Base-by-base conservation (phyloP, 2,329 filamentous ascomycete species). In the Trichoderma sp. region DNA sequence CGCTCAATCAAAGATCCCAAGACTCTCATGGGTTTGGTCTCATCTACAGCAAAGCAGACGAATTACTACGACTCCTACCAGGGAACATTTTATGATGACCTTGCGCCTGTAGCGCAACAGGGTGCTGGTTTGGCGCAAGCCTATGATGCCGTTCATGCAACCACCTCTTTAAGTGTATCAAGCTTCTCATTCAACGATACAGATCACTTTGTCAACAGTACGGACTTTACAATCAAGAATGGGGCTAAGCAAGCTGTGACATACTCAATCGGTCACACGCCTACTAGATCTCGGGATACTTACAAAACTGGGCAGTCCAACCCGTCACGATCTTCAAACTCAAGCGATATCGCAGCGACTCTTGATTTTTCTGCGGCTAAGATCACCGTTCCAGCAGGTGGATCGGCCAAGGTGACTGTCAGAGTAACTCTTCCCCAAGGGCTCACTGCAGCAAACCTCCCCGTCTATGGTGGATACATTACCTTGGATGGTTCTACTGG, bases 181-280 rank as follows among this genome's bases (percentile, higher is more conserved):
- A 87, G 85, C 77, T 79, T 92, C 12, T 85, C 87, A 5, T 90
- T 91, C 80, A 91, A 91, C 76, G 89, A 91, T 77, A 89, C 88
- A 0, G 86, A 88, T 73, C 77, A 91, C 81, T 85, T 89, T 73
- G 78, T 78, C 57, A 78, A 82, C 13, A 81, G 80, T 2, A 80
- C 85, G 58, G 84, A 85, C 72, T 89, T 91, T 76, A 85, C 82
- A 59, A 83, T 92, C 73, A 83, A 79, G 74, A 91, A 91, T 81
- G 81, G 82, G 4, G 87, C 86, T 50, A 78, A 78, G 9, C 80
- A 82, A 30, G 78, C 81, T 0, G 78, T 88, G 62, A 85, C 85
- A 71, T 90, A 89, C 78, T 80, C 81, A 5, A 79, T 91, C 15
- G 82, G 82, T 20, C 82, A 88, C 72, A 77, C 84, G 6, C 83